Conservation (phyloP, 83 land plant genomes). For the Larix sibirica region DNA sequence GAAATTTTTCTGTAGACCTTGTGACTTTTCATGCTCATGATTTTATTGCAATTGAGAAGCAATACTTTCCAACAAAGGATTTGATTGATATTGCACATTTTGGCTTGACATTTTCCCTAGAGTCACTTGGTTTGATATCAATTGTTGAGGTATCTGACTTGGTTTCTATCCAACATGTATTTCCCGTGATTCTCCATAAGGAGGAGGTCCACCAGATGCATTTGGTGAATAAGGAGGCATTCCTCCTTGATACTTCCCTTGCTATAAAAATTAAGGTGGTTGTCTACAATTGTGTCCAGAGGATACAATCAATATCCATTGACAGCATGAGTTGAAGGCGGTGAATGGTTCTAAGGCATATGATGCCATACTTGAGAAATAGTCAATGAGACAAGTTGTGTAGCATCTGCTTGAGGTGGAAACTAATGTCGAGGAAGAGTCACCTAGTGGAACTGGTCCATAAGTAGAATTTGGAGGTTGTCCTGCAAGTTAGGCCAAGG, state of each 20-base stretch:
- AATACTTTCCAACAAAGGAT: not conserved
- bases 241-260: slow-evolving; percentile 7
- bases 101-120: not conserved
- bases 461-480: not conserved
- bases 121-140: not conserved
- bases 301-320: not conserved
- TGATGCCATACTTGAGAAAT: not conserved
- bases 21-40: not conserved
- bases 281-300: not conserved
- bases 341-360: slow-evolving; percentile 8
- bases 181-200: not conserved
- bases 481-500: not conserved
- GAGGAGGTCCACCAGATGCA: not conserved
- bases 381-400: not conserved
- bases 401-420: slow-evolving; percentile 7
- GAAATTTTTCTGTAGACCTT: not conserved
- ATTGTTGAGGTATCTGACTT: not conserved
- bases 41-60: not conserved
- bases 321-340: not conserved
- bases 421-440: not conserved
- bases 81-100: not conserved
- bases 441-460: not conserved
- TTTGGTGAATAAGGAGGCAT: not conserved
- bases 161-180: not conserved
- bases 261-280: not conserved